Base-by-base conservation (phyloP, 2,329 filamentous ascomycete genomes). In the Neonectria sp. region DNA sequence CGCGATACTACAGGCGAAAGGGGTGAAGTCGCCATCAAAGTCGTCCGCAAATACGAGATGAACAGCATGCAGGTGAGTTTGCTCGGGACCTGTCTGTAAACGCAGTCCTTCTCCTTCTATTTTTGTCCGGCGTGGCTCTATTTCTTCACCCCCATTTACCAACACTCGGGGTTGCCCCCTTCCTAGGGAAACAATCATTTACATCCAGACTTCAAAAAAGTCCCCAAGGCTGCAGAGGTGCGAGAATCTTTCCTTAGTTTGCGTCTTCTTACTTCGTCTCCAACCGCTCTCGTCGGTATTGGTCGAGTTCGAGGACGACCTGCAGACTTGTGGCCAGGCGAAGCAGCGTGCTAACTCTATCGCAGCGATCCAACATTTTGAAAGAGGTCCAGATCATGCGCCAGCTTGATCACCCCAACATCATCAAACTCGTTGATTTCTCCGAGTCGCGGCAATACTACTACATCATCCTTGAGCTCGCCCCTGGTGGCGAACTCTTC, bases 331-430 rank as follows among this genome's bases (percentile, higher is more conserved):
- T 59, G 62, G 56, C 51, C 45, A 51, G 57, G 43, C 63, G 29
- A 69, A 68, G 56, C 64, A 68, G 55, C 8, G 67, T 75, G 70
- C 79, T 81, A 68, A 82, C 75, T 45, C 13, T 24, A 51, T 24
- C 40, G n/a, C 81, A 99, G 96, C 90, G 96, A 83, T 94, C 95
- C 71, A 99, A 98, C 78, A 98, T 99, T 72, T 85, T 99, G 68
- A 99, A 99, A 83, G 96, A 99, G 82, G 96, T 99, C 15, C 94
- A 97, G 77, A 99, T 99, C 75, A 99, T 99, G 95, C 94, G 95
- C 71, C 93, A 97, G 77, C 87, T 99, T 55, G 95, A 98, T 72
- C 96, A 99, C 75, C 95, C 95, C 69, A 98, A 98, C 79, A 96
- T 99, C 68, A 91, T 98, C 81, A 95, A 94, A 79, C 89, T 99